Evolutionary conservation across 2,329 filamentous ascomycete genomes (phyloP).

Genomic region (Pseudocercospora vitis): DNA sequence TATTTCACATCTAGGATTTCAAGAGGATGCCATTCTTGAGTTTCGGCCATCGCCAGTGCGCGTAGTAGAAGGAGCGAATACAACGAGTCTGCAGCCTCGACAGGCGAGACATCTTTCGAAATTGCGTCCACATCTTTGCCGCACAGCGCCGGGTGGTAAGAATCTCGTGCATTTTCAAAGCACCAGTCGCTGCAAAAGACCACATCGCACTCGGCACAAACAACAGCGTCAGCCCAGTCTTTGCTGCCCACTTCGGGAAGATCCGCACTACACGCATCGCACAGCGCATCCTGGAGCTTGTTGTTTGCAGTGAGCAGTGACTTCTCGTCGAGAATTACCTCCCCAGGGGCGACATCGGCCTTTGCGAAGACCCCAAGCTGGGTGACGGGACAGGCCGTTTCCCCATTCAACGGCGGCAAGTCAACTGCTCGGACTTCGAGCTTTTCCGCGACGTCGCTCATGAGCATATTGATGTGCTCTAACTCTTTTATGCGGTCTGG

Average conservation of each 20-base stretch:
- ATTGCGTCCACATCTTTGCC: slow-evolving; percentile 58
- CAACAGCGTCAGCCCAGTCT: slow-evolving; percentile 34
- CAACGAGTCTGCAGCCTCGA: slow-evolving; percentile 59
- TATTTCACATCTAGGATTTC: slow-evolving; percentile 62
- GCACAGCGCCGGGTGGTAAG: slow-evolving; percentile 61
- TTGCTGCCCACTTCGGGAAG: slow-evolving; percentile 53
- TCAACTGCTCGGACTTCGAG: slow-evolving; percentile 75
- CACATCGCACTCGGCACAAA: slow-evolving; percentile 58
- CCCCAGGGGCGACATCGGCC: slow-evolving; percentile 73
- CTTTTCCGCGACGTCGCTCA: slow-evolving; percentile 71
- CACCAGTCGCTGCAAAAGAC: slow-evolving; percentile 62
- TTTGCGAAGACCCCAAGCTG: slow-evolving; percentile 91
- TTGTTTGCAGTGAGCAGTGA: slow-evolving; percentile 88
- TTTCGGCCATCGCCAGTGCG: slow-evolving; percentile 61
- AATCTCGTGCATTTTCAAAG: slow-evolving; percentile 53
- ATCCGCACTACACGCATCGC: slow-evolving; percentile 80
- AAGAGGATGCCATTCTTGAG: slow-evolving; percentile 58
- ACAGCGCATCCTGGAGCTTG: slow-evolving; percentile 79
- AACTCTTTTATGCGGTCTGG: slow-evolving; percentile 60
- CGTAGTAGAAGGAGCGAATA: slow-evolving; percentile 62
- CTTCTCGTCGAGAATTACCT: slow-evolving; percentile 75
- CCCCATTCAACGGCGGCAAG: slow-evolving; percentile 65
- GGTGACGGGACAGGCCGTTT: slow-evolving; percentile 48
- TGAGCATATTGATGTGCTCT: slow-evolving; percentile 67
- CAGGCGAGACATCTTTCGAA: slow-evolving; percentile 57